These are phyloP conservation scores for Scleroderma citrinum DNA, from an alignment of 768 basidiomycete species.

Conservation along the genomic window DNA sequence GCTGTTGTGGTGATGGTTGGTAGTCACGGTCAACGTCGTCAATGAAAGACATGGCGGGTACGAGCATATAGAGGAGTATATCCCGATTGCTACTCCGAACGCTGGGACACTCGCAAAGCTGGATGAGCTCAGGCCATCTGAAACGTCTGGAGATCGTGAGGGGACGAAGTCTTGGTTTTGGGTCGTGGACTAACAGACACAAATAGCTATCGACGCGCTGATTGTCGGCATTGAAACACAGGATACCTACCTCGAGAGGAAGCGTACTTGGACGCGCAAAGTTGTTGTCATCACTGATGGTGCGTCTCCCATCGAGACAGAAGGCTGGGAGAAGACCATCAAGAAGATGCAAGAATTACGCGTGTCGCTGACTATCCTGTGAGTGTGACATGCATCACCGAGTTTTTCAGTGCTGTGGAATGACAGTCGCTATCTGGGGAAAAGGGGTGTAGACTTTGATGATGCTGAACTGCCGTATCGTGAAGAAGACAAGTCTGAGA, in stretches of 20 bases:
- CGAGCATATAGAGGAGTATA: slow-evolving; percentile 65
- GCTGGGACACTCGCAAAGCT: slow-evolving; percentile 60
- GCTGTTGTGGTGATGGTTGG: not conserved
- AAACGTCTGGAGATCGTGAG: slow-evolving; percentile 61
- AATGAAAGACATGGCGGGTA: slow-evolving; percentile 62
- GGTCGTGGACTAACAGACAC: too few relatives aligned
- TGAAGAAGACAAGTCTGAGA: slow-evolving; percentile 61
- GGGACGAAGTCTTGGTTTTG: too few relatives aligned
- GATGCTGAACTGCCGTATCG: slow-evolving; percentile 59
- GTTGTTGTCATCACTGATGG: slow-evolving; percentile 84
- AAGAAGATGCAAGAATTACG: slow-evolving; percentile 56
- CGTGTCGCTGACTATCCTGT: slow-evolving; percentile 71
- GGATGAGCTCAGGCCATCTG: slow-evolving; percentile 52
- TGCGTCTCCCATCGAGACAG: slow-evolving; percentile 63
- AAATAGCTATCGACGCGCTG: slow-evolving; percentile 74
- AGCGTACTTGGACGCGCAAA: slow-evolving; percentile 82
- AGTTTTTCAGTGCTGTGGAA: not conserved
- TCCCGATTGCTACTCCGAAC: slow-evolving; percentile 63
- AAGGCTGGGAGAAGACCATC: slow-evolving; percentile 69
- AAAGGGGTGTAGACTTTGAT: slow-evolving; percentile 90
- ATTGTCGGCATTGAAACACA: slow-evolving; percentile 86
- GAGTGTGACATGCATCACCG: slow-evolving; percentile 16
- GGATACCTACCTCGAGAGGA: slow-evolving; percentile 54
- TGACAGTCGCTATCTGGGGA: not conserved
- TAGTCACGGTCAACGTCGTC: slow-evolving; percentile 64